Evolutionary conservation across 495 filamentous ascomycete genomes (phyloP), one percentile per base, ranked within the genome.

Genomic region (Penicillium simplicissimum): DNA sequence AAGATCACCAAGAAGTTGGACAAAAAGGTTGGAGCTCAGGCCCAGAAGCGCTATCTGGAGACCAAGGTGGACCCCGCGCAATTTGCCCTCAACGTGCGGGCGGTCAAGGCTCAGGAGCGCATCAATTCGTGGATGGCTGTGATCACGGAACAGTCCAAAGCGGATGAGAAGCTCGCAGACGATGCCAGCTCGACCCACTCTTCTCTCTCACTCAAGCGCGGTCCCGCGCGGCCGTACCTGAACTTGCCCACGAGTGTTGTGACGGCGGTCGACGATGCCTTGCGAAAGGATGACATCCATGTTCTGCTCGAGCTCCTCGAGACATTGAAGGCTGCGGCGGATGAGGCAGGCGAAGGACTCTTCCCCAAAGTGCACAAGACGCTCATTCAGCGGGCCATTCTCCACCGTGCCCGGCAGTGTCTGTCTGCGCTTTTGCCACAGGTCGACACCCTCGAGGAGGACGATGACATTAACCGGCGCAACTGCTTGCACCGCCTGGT

Each of bases 1-100:
- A 98, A 98, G 77, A 98, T 98, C 74, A 94, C 93, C 21, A 98
- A 97, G 80, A 98, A 98, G 74, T 79, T 96, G 21, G 93, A 97
- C 77, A 97, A 97, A 78, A 96, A 93, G 75, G 81, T 96, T 4
- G 82, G 85, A 8, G 81, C 85, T 1, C 82, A 85, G 58, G 87
- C 89, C 0, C 93, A 97, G 75, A 84, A 90, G 63, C 83, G 85
- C 38, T 98, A 97, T 66, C 77, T 98, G 52, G 86, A 88, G 51
- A 89, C 90, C 17, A 96, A 95, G 77, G 94, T 98, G 34, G 90
- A 95, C 62, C 87, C 88, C 7, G 83, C 87, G 49, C 85, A 88
- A 0, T 98, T 98, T 74, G 91, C 92, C 13, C 91, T 88, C 28
- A 93, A 96, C 65, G 75, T 75, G 13, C 79, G 82, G 21, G 85